Evolutionary conservation across 2,329 filamentous ascomycete species (phyloP), one percentile per base, ranked within the genome.

Genomic region (Scedosporium aurantiacum): DNA sequence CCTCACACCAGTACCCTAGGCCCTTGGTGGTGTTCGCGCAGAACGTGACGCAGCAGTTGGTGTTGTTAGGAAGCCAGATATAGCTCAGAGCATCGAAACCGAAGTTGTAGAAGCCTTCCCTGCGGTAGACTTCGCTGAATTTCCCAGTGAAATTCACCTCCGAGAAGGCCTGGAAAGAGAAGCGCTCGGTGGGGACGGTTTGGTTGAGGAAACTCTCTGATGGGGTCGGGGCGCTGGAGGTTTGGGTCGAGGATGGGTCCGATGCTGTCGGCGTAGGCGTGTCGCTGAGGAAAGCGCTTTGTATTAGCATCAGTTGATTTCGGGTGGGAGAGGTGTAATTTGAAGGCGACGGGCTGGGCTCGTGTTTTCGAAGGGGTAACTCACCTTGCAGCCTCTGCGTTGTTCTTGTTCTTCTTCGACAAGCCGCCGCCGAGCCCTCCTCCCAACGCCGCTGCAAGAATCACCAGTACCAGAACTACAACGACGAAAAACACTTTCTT

Each of bases 151-250:
- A 72, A 47, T 69, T 64, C 2, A 52, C 1, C 5, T 63, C 62
- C 0, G 68, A 66, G 56, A 68, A 74, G 6, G 63, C 71, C 59
- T 74, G 72, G 67, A 74, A 74, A 4, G 66, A 67, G 23, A 70
- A 68, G 1, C 63, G 61, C 1, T 57, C 54, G 16, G 27, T 32
- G 0, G 66, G 65, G 6, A 43, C 60, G 12, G 66, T 69, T 50
- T 63, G 60, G 63, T 68, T 67, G 50, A 70, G 63, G 61, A 69
- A 66, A 0, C 62, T 63, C 21, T 37, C n/a, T 14, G 58, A 37
- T 4, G 61, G 21, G 16, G 62, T 56, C 32, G 32, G n/a, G 54
- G 54, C 18, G 61, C 40, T 32, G 57, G 37, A 37, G 60, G 40
- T 60, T 43, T 59, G 55, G 37, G 58, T 18, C 21, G 52, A 55